These are phyloP conservation scores for Phlebopus sp. DNA, from an alignment of 1,284 basidiomycete genomes.

Conservation along the genomic window DNA sequence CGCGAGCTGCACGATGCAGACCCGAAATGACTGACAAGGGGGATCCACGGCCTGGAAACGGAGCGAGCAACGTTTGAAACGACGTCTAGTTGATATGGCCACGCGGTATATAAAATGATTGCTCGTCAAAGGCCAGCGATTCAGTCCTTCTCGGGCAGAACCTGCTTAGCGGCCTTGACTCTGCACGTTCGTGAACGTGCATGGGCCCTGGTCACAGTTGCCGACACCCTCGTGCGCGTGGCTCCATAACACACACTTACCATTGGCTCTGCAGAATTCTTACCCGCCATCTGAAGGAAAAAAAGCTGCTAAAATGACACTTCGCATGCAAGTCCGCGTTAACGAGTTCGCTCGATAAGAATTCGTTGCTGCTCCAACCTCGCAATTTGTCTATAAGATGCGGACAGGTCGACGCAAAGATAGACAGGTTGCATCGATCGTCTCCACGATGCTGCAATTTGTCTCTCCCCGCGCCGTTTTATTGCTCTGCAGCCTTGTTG, in stretches of 20 bases:
- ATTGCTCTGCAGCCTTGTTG: slow-evolving; percentile 18
- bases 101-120: too few species aligned
- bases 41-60: too few species aligned
- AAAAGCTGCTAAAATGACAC: too few species aligned
- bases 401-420: background rate
- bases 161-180: background rate
- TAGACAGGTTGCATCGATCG: background rate
- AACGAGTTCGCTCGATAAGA: too few species aligned
- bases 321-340: too few species aligned
- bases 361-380: background rate
- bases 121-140: too few species aligned
- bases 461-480: slow-evolving; percentile 18
- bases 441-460: slow-evolving; percentile 2
- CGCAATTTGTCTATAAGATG: slow-evolving; percentile 16
- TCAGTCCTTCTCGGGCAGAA: too few species aligned
- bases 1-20: too few species aligned
- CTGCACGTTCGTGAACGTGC: slow-evolving; percentile 18
- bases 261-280: slow-evolving; percentile 13
- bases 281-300: too few species aligned
- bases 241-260: background rate
- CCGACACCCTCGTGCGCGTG: slow-evolving; percentile 17
- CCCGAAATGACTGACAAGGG: too few species aligned
- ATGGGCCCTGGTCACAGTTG: slow-evolving; percentile 3
- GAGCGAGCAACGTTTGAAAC: too few species aligned
- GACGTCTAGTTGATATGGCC: too few species aligned